Percentiles rank a stretch among this genome's conserved stretches.
These are phyloP conservation scores for Marchantia paleacea DNA, from an alignment of 225 moss, liverwort and hornwort species.

Conservation along the genomic window DNA sequence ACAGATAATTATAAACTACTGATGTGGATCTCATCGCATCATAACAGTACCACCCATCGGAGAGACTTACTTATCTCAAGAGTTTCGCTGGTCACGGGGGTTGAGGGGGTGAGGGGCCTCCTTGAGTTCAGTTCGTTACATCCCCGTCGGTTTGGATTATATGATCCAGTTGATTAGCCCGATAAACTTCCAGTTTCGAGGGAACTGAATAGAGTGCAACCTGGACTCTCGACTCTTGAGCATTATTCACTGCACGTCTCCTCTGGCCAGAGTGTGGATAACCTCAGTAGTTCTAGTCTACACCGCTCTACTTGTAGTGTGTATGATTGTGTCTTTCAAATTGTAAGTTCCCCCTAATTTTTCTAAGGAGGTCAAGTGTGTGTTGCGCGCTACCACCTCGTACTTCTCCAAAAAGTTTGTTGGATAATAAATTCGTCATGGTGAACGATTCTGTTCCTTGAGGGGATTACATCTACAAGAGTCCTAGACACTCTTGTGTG, in stretches of 20 bases:
- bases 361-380: not conserved
- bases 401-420: not conserved
- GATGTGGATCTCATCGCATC: not conserved
- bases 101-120: not conserved
- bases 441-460: not conserved
- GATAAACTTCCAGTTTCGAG: not conserved
- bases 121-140: not conserved
- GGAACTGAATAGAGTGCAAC: not conserved
- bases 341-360: not conserved
- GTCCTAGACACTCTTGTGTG: no score
- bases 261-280: not conserved
- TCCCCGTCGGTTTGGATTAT: not conserved
- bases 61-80: not conserved
- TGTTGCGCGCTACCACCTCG: not conserved
- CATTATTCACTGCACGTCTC: no score
- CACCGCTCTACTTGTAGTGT: not conserved
- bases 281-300: not conserved
- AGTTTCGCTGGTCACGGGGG: not conserved
- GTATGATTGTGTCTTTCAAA: not conserved
- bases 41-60: not conserved
- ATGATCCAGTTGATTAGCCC: not conserved
- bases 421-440: not conserved
- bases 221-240: not conserved
- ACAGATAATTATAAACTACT: not conserved
- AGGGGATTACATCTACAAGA: no score